Percentiles rank a stretch among this genome's conserved stretches.
phyloP scores from a whole-genome alignment of 768 basidiomycete genomes.

The Serendipita vermifera region DNA sequence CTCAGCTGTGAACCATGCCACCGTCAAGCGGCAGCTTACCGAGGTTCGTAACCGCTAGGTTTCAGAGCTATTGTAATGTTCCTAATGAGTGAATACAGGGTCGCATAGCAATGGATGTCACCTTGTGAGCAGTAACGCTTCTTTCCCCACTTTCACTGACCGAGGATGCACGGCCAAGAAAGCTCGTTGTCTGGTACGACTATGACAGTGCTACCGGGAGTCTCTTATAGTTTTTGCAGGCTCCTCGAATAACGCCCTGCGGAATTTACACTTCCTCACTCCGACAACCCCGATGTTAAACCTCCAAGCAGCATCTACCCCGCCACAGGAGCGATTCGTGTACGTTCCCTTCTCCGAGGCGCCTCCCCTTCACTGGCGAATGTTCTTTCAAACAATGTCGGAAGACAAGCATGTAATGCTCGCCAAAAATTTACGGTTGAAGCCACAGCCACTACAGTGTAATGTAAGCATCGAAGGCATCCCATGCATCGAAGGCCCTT shows the following conservation, averaged over 20 bases:
- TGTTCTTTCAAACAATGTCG: background rate
- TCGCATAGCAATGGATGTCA: background rate
- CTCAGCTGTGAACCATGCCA: background rate
- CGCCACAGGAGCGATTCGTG: background rate
- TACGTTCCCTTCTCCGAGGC: background rate
- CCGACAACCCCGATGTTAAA: background rate
- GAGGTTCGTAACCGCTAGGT: background rate
- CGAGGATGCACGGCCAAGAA: background rate
- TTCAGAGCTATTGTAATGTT: too few species aligned
- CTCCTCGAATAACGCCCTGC: background rate
- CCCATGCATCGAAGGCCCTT: background rate
- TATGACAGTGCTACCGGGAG: background rate
- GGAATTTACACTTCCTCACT: background rate
- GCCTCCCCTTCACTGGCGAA: background rate
- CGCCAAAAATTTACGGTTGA: background rate
- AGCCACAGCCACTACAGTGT: background rate
- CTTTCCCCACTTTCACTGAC: background rate
- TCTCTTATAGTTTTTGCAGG: background rate
- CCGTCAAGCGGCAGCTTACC: background rate
- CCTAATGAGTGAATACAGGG: background rate
- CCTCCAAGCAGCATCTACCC: background rate
- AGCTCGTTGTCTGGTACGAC: constrained; percentile 3
- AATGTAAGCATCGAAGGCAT: background rate
- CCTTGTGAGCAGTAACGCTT: background rate
- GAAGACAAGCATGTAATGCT: background rate